Percentiles rank a stretch among this genome's conserved stretches.
Conservation (phyloP, 2,329 filamentous ascomycete species). For the Xylaria sp. region DNA sequence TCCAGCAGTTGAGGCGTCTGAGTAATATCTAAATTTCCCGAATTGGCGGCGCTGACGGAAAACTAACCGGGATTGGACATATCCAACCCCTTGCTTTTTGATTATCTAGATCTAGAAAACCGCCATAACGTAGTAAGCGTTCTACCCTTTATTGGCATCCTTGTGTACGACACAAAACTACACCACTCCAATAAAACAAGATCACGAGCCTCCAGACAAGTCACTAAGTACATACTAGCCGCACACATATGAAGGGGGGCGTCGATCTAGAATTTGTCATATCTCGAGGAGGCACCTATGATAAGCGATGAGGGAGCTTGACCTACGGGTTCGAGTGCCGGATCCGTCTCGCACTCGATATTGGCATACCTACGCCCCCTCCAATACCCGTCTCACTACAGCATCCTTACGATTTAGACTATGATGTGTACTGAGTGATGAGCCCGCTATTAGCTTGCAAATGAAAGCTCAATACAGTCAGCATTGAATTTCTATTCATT, state of each 20-base stretch:
- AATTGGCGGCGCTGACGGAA: not conserved
- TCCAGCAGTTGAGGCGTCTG: too few species aligned
- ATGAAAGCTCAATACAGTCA: too few species aligned
- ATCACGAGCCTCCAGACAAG: too few species aligned
- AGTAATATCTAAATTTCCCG: not conserved
- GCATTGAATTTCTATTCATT: too few species aligned
- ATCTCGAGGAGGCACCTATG: not conserved
- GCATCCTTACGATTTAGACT: not conserved
- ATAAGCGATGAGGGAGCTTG: not conserved
- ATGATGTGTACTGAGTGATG: not conserved
- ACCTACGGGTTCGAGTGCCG: not conserved
- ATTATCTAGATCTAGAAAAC: too few species aligned
- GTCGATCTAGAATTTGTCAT: not conserved
- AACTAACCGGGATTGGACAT: not conserved
- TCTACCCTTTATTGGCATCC: not conserved
- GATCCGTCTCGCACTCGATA: not conserved
- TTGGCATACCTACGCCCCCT: too few species aligned
- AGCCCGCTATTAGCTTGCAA: not conserved
- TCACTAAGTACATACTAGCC: too few species aligned
- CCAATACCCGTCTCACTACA: too few species aligned
- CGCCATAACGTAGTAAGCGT: not conserved
- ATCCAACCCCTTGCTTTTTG: constrained; percentile 1
- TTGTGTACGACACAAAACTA: not conserved
- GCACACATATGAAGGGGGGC: not conserved
- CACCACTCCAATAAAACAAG: too few species aligned